A percentile compares a stretch with the other conserved stretches of the same genome.
These are phyloP conservation scores for Tephrocybe sp. DNA, from an alignment of 768 basidiomycete species.

Conservation along the genomic window DNA sequence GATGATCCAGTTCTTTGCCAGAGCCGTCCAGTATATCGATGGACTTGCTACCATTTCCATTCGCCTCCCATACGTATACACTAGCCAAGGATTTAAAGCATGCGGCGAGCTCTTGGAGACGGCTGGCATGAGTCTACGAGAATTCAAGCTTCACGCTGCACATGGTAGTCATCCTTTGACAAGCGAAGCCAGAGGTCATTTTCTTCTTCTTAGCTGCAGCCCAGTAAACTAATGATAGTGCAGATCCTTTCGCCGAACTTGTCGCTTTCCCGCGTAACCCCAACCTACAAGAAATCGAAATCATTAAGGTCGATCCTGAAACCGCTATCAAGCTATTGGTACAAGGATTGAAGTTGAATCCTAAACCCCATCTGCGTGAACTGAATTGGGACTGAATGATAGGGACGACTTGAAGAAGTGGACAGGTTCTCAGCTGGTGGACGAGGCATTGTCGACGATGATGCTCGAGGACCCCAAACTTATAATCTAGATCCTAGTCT, in stretches of 20 bases:
- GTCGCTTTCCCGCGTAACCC: background rate
- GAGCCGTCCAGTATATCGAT: background rate
- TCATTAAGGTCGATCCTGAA: background rate
- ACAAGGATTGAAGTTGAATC: background rate
- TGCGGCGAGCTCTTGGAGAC: slow-evolving; percentile 1
- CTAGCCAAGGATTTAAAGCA: background rate
- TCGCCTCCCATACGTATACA: background rate
- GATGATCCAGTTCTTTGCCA: no score
- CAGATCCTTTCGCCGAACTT: background rate
- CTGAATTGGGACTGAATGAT: background rate
- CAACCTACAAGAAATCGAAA: background rate
- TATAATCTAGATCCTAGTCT: background rate
- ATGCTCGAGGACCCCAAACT: background rate
- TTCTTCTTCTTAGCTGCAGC: background rate
- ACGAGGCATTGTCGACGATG: background rate
- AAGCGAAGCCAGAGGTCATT: no score
- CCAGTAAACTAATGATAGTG: background rate
- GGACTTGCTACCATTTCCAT: background rate
- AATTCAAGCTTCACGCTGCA: background rate
- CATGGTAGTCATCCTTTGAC: background rate
- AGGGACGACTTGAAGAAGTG: background rate
- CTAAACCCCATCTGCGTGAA: background rate
- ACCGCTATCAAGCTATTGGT: background rate
- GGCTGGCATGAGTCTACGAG: background rate
- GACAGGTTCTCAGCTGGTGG: background rate